phyloP scores from a whole-genome alignment of 1,284 basidiomycete genomes.

The Heterobasidion irregulare region DNA sequence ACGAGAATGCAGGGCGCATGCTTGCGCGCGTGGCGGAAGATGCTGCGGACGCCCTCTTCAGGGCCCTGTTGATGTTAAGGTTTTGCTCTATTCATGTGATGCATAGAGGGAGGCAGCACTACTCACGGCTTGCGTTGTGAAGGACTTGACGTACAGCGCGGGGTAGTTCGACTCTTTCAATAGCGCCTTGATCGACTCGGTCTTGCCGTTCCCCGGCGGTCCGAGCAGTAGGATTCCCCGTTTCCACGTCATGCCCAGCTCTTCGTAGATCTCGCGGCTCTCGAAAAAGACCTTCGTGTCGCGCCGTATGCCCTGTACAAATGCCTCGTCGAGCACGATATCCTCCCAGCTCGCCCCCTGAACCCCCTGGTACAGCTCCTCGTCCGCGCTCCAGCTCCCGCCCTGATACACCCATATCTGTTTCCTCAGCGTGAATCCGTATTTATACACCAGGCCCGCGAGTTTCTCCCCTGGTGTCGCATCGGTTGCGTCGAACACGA shows the following conservation, averaged over 20 bases:
- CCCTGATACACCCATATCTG: conserved; percentile 32
- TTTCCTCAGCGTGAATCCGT: conserved; percentile 18
- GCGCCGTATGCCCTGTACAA: conserved; percentile 25
- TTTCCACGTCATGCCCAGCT: conserved; percentile 36
- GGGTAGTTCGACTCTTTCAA: conserved; percentile 18
- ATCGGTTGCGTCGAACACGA: conserved; percentile 13
- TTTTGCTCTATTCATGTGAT: background rate
- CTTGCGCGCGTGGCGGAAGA: conserved; percentile 24
- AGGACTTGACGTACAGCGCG: conserved; percentile 34
- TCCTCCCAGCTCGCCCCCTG: conserved; percentile 27
- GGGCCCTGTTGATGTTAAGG: conserved; percentile 14
- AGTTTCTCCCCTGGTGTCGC: conserved; percentile 15
- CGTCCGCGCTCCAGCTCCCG: conserved; percentile 27
- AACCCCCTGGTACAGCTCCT: conserved; percentile 26
- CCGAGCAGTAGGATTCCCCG: conserved; percentile 20
- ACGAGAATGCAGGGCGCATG: conserved; percentile 35
- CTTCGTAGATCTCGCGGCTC: conserved; percentile 28
- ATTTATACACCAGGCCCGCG: conserved; percentile 19
- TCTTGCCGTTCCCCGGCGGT: conserved; percentile 24
- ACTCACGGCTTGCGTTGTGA: conserved; percentile 16
- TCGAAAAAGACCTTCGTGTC: conserved; percentile 35
- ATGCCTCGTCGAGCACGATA: conserved; percentile 29
- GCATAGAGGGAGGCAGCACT: background rate
- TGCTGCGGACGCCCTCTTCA: conserved; percentile 19
- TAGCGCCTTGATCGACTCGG: conserved; percentile 20